Evolutionary conservation across 768 basidiomycete genomes (phyloP), one percentile per base, ranked within the genome.

Genomic region (Boletus pseudopeckii): DNA sequence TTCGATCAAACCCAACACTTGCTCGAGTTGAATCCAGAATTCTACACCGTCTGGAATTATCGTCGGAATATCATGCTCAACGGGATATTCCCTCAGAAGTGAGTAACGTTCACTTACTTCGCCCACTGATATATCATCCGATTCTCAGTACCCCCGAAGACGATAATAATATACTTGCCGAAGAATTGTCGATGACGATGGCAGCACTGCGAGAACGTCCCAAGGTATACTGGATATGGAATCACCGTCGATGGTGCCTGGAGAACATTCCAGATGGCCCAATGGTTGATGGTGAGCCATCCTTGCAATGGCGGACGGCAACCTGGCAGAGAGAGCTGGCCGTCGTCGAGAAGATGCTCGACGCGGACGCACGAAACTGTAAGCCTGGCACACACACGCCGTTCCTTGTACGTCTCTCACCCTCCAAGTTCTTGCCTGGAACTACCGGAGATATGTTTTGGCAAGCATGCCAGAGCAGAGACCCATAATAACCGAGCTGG

Each of bases 171-270:
- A 45, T 87, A 17, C 79, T 98, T 5, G 72, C 80, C 3, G 75
- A 81, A 38, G 97, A 99, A 53, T 73, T 99, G 28, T 72, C 79
- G 2, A 80, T 94, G 75, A 98, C 95, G 0, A 90, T 86, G 67
- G 72, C 77, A 5, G 85, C 88, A 7, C 79, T 99, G 41, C 88
- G 90, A 63, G 75, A 80, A 9, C 84, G 95, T 65, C 97, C 97
- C 14, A 99, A 98, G 67, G 86, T 97, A 18, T 99, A 99, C 68
- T 93, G 91, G 87, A 93, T 98, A 61, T 99, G 97, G 97, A 98
- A 94, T 66, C 94, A 99, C 64, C 84, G 97, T 37, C 77, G 86
- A 62, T 98, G 97, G 97, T 95, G 95, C 64, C 81, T 99, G 2
- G 87, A 89, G 67, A 82, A 87, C 50, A 81, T 96, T 11, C 95